Evolutionary conservation across 495 filamentous ascomycete species (phyloP).

Genomic region (Xylaria cubensis): DNA sequence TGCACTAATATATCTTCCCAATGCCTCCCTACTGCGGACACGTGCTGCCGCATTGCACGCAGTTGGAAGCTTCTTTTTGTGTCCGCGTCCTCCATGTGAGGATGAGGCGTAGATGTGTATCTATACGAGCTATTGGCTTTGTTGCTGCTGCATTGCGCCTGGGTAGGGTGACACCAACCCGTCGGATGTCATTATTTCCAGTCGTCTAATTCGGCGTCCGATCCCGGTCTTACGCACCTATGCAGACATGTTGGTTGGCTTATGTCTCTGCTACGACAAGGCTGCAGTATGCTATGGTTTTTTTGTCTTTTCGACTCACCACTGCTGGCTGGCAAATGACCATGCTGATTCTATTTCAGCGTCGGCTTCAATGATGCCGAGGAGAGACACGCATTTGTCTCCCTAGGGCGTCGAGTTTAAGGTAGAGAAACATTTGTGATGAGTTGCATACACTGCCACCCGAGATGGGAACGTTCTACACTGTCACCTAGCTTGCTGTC

Average conservation of each 20-base stretch:
- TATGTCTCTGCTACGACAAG: background rate
- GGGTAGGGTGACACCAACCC: background rate
- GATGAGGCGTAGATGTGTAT: constrained; percentile 2
- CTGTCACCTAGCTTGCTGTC: background rate
- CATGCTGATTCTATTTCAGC: constrained; percentile 6
- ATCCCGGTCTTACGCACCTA: background rate
- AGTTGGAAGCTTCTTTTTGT: background rate
- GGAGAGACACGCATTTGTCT: background rate
- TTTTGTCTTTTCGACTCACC: background rate
- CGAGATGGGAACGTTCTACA: background rate
- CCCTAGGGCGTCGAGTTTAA: background rate
- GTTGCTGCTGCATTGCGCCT: background rate
- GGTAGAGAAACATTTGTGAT: background rate
- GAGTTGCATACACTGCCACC: background rate
- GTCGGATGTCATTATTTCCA: constrained; percentile 3
- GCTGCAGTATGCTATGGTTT: background rate
- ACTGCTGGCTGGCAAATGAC: background rate
- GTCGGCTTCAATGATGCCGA: background rate
- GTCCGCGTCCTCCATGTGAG: background rate
- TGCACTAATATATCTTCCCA: constrained; percentile 1
- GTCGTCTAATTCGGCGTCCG: constrained; percentile 8
- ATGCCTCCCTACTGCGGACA: background rate
- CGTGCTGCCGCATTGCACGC: background rate
- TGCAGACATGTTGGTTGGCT: background rate
- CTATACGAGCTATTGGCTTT: background rate